Conservation (phyloP, 768 basidiomycete genomes). For the Leccinum longicurvipes region DNA sequence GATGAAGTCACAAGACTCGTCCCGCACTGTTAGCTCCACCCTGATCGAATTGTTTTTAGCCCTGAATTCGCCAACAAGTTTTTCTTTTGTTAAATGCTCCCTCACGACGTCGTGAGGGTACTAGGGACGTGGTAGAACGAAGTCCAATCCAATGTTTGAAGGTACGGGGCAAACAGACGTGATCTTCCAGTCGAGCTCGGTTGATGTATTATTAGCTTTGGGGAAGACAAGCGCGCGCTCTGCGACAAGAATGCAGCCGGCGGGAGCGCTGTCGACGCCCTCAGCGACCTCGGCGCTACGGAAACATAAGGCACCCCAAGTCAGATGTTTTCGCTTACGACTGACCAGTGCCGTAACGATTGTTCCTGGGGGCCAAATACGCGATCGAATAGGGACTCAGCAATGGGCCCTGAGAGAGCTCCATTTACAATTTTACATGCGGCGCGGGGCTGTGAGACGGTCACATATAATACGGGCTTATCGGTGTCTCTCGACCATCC, state of each 20-base stretch:
- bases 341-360: conserved; percentile 16
- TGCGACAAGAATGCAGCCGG: background rate
- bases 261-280: background rate
- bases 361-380: conserved; percentile 18
- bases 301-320: background rate
- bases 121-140: background rate
- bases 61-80: background rate
- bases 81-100: background rate
- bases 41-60: conserved; percentile 27
- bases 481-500: background rate
- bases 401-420: conserved; percentile 1
- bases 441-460: background rate
- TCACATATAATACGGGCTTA: conserved; percentile 7
- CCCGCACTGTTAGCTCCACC: background rate
- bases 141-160: background rate
- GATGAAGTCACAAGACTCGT: background rate
- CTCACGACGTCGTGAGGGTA: background rate
- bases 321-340: background rate
- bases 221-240: background rate
- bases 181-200: background rate
- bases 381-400: too few relatives aligned
- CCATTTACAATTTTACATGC: conserved; percentile 14
- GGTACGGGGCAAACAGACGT: background rate
- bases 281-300: background rate
- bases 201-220: background rate